Evolutionary conservation across 2,329 filamentous ascomycete species (phyloP), one percentile per base, ranked within the genome.

Genomic region (Amauroascus niger): DNA sequence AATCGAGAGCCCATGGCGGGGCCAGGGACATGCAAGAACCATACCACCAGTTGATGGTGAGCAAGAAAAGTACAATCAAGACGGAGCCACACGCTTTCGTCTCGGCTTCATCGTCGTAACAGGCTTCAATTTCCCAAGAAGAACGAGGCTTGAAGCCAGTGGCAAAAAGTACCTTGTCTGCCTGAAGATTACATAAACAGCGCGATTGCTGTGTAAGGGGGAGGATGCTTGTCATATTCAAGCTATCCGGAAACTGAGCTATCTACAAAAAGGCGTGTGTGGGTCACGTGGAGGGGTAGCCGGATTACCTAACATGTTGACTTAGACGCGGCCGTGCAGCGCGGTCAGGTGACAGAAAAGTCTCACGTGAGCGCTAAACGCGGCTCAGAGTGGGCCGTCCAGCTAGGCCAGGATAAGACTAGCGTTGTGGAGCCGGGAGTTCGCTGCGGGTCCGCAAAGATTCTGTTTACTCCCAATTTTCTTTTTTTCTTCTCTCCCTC

Each of bases 1-100:
- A 82, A 73, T 60, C 78, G 73, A 58, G 81, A 83, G 68, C 80
- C 81, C 81, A 84, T 84, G 53, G 50, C 68, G 43, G 53, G 55
- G 55, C 53, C 30, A 40, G 6, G 37, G 8, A 47, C 16, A 33
- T 20, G 2, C n/a, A 24, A 54, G 16, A 35, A 47, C 20, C 55
- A 57, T 57, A 48, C n/a, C n/a, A 50, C 47, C 37, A 45, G 52
- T n/a, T n/a, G n/a, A n/a, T 28, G 6, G 37, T 32, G 32, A 56
- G 37, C 22, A 11, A 28, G 14, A 16, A 45, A 2, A 26, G 14
- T 6, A 18, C 1, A 32, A 30, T 30, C 40, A 43, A 40, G 37
- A 43, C 11, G n/a, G 24, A n/a, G 16, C 30, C 4, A n/a, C 5
- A 24, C 3, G 26, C 30, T 14, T 37, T 47, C 40, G 18, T 28